phyloP scores from a whole-genome alignment of 306 rosid species.

The Vigna mungo region DNA sequence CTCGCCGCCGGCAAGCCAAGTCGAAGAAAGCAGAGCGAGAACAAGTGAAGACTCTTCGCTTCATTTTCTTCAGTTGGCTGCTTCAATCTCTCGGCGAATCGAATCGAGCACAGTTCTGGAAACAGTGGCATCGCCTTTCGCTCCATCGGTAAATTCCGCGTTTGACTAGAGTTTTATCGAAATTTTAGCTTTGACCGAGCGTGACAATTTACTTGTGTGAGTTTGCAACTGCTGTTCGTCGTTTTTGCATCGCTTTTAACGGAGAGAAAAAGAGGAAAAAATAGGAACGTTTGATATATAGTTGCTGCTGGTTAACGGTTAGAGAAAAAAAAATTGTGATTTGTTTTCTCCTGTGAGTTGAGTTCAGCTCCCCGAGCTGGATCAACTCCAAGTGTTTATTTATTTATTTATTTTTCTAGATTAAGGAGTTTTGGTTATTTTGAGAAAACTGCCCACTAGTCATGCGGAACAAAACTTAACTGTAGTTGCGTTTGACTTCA shows the following conservation, averaged over 20 bases:
- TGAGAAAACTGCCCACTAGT: background rate
- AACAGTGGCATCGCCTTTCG: conserved; percentile 27
- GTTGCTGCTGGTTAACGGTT: conserved; percentile 1
- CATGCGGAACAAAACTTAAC: conserved; percentile 10
- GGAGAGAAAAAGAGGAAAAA: background rate
- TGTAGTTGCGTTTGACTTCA: background rate
- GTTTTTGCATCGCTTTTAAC: conserved; percentile 11
- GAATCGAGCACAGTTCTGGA: conserved; percentile 20
- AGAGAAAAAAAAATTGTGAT: background rate
- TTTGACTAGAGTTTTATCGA: background rate
- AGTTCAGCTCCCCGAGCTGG: conserved; percentile 36
- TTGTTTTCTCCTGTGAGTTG: background rate
- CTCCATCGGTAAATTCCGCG: conserved; percentile 40
- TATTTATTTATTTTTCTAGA: background rate
- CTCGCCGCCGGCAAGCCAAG: background rate
- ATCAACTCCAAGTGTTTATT: conserved; percentile 2
- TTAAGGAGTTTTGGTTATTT: conserved; percentile 4
- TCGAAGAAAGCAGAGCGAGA: background rate
- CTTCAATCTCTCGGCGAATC: conserved; percentile 7
- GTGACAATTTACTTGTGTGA: background rate
- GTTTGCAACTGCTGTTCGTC: background rate
- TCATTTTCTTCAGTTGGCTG: background rate
- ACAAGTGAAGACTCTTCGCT: background rate
- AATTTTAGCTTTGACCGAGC: conserved; percentile 26
- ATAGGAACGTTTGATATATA: background rate